Evolutionary conservation across 768 basidiomycete species (phyloP), one percentile per base, ranked within the genome.

Genomic region (Termitomyces sp.): DNA sequence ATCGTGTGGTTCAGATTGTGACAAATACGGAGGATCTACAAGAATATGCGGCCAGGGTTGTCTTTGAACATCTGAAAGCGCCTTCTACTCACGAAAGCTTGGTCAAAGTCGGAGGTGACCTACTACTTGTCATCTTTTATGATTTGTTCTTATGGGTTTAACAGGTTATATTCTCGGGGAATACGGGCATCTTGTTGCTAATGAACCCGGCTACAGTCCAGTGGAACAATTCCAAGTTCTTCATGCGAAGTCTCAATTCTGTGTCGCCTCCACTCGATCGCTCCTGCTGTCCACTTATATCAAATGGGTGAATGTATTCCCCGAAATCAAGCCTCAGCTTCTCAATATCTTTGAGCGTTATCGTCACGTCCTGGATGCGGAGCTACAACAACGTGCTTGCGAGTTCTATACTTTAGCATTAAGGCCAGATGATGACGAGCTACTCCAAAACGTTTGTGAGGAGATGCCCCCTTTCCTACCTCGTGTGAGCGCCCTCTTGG

Each of bases 281-380:
- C 79, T 99, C 30, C 83, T 99, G 27, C 78, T 99, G 35, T 96
- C 97, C 11, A 98, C 97, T 0, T 99, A 99, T 69, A 88, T 98
- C 76, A 99, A 99, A 81, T 98, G 96, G 96, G 94, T 97, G 61
- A 99, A 99, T 68, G 91, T 99, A 55, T 99, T 98, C 72, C 97
- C 97, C 19, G 97, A 99, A 70, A 97, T 99, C 73, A 97, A 95
- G 64, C 81, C 87, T 7, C 94, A 98, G 62, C 83, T 99, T 28
- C 65, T 98, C 68, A 90, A 88, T 69, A 93, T 98, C 64, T 97
- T 99, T 64, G 94, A 98, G 64, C 91, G 94, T 16, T 98, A 97
- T 67, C 86, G 94, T n/a, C 93, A 96, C 66, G 92, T 98, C 44
- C 84, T 99, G 14, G 97, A 99, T 70, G 87, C 94, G 17, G 97